Percentiles rank a stretch among this genome's conserved stretches.
phyloP scores from a whole-genome alignment of 2,329 filamentous ascomycete genomes.

The Trichoderma endophyticum region DNA sequence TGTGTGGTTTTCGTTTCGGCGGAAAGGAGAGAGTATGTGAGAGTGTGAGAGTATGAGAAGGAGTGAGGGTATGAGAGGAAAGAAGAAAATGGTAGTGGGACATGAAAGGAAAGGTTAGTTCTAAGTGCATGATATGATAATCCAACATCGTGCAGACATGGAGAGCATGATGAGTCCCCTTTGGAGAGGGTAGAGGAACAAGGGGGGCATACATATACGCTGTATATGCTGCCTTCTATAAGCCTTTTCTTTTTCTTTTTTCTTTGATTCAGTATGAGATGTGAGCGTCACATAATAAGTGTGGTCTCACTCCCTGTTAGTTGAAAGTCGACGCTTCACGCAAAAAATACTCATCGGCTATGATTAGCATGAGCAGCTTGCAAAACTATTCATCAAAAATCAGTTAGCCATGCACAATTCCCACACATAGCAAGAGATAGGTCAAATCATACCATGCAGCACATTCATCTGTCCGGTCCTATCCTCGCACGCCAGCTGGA shows the following conservation, averaged over 20 bases:
- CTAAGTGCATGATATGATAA: neutral
- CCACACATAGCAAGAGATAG: neutral
- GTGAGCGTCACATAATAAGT: no score
- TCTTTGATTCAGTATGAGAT: neutral
- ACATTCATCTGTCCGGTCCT: slow-evolving; percentile 55
- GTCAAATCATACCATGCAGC: slow-evolving; percentile 49
- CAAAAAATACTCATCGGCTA: slow-evolving; percentile 26
- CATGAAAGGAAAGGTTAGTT: neutral
- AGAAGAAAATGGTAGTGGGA: neutral
- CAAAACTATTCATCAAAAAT: slow-evolving; percentile 27
- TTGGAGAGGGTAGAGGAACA: neutral
- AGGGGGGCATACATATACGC: neutral
- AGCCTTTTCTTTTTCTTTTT: neutral
- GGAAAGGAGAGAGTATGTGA: neutral
- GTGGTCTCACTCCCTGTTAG: neutral
- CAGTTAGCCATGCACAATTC: neutral
- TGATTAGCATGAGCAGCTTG: slow-evolving; percentile 37
- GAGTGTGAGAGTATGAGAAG: neutral
- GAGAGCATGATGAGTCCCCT: neutral
- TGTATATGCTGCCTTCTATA: neutral
- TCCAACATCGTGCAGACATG: slow-evolving; percentile 5
- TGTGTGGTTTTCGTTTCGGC: neutral
- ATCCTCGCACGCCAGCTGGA: slow-evolving; percentile 64
- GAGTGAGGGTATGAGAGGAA: neutral
- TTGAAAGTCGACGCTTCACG: neutral